Conservation (phyloP, 2,329 filamentous ascomycete species). For the Tolypocladium endophyticum region DNA sequence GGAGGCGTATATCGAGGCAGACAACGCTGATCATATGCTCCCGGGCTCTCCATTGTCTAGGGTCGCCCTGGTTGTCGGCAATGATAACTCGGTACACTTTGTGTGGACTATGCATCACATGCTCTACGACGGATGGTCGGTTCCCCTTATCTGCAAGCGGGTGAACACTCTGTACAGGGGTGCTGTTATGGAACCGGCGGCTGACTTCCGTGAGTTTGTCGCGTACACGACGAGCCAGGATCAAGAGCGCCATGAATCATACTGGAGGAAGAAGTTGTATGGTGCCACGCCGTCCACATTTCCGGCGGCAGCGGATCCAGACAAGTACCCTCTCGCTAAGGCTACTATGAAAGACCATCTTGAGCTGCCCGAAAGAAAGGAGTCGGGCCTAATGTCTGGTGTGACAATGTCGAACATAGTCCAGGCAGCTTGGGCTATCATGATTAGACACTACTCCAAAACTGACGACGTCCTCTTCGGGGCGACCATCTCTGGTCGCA, state of each 20-base stretch:
- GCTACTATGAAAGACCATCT: background rate
- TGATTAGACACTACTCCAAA: conserved; percentile 7
- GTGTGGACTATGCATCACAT: conserved; percentile 12
- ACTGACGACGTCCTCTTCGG: conserved; percentile 13
- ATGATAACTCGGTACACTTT: conserved; percentile 2
- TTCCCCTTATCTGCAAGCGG: conserved; percentile 1
- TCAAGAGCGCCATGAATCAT: background rate
- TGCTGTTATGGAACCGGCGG: background rate
- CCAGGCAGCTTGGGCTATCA: conserved; percentile 12
- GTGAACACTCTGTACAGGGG: conserved; percentile 1
- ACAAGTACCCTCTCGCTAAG: background rate
- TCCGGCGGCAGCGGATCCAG: background rate
- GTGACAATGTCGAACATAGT: conserved; percentile 8
- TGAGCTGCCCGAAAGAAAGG: background rate
- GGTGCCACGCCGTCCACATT: background rate
- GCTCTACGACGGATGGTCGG: conserved; percentile 12
- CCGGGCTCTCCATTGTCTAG: background rate
- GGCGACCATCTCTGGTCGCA: conserved; percentile 14
- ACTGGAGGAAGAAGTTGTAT: background rate
- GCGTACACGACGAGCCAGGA: background rate
- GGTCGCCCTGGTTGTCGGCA: background rate
- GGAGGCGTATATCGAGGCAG: background rate
- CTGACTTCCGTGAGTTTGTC: conserved; percentile 3
- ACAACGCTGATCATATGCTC: background rate
- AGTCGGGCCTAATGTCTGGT: background rate